Conservation (phyloP, 108 stramenopile species). For the Fragilariopsis cylindrus region DNA sequence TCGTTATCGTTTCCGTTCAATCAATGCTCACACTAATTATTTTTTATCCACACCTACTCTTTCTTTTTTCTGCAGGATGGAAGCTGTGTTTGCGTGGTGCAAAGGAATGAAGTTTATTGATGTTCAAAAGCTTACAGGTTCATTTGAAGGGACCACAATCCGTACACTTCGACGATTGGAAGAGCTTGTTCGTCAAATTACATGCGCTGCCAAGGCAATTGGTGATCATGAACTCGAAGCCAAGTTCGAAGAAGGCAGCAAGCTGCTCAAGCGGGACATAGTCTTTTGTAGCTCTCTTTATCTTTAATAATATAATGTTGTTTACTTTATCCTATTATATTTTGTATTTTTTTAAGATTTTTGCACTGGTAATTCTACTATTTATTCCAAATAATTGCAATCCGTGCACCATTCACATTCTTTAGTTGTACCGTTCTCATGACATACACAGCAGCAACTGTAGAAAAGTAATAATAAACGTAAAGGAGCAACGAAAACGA, state of each 20-base stretch:
- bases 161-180: constrained; percentile 94
- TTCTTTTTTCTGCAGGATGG: constrained; percentile 71
- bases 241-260: constrained; percentile 94
- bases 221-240: constrained; percentile 92
- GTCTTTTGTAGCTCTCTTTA: constrained; percentile 97
- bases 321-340: not conserved
- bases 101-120: constrained; percentile 97
- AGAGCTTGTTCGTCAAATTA: constrained; percentile 96
- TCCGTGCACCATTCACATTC: constrained; percentile 65
- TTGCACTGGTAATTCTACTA: not conserved
- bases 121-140: constrained; percentile 92
- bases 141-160: constrained; percentile 98
- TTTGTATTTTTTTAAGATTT: not conserved
- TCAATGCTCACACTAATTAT: not conserved
- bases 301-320: constrained; percentile 45
- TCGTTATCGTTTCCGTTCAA: not conserved
- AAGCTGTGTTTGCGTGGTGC: constrained; percentile 96
- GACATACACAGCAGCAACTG: constrained; percentile 81
- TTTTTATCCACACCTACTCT: not conserved
- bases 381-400: constrained; percentile 15
- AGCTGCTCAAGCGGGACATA: constrained; percentile 95
- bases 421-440: constrained; percentile 53
- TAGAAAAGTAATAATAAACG: constrained; percentile 28
- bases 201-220: constrained; percentile 88
- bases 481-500: constrained; percentile 41